Percentiles rank a stretch among this genome's conserved stretches.
Evolutionary conservation across 768 basidiomycete species (phyloP).

Genomic region (Peribolospora baueri): DNA sequence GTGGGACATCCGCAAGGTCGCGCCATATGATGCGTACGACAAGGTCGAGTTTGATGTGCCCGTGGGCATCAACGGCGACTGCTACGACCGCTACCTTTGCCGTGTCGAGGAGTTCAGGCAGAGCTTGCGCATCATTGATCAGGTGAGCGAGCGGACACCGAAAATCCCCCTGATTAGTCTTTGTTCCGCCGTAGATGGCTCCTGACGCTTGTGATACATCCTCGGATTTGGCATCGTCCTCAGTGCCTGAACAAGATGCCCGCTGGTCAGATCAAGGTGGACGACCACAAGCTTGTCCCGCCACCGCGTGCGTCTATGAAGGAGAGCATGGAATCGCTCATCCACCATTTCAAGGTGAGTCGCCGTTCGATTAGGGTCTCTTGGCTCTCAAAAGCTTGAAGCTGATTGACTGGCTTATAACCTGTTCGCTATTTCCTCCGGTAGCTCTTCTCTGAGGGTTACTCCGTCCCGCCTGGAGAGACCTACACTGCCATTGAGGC

Average conservation of each 20-base stretch:
- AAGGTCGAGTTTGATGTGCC: constrained; percentile 96
- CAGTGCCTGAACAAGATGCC: constrained; percentile 96
- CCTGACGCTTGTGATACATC: not conserved
- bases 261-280: constrained; percentile 68
- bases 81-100: constrained; percentile 91
- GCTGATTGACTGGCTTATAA: constrained; percentile 28
- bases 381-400: not conserved
- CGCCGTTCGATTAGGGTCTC: constrained; percentile 4
- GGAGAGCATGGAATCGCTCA: constrained; percentile 92
- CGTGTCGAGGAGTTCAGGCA: constrained; percentile 97
- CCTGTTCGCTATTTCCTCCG: constrained; percentile 93
- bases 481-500: constrained; percentile 96
- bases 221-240: not conserved
- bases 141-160: constrained; percentile 20
- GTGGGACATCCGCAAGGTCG: constrained; percentile 75
- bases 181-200: not conserved
- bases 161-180: constrained; percentile 4
- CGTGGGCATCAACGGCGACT: constrained; percentile 73
- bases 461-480: constrained; percentile 65
- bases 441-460: constrained; percentile 85
- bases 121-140: constrained; percentile 63
- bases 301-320: constrained; percentile 96
- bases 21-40: constrained; percentile 89
- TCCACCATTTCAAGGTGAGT: constrained; percentile 86
- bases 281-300: constrained; percentile 91